These are phyloP conservation scores for Nothophaeocryptopus gaeumannii DNA, from an alignment of 2,329 filamentous ascomycete genomes.

Conservation along the genomic window DNA sequence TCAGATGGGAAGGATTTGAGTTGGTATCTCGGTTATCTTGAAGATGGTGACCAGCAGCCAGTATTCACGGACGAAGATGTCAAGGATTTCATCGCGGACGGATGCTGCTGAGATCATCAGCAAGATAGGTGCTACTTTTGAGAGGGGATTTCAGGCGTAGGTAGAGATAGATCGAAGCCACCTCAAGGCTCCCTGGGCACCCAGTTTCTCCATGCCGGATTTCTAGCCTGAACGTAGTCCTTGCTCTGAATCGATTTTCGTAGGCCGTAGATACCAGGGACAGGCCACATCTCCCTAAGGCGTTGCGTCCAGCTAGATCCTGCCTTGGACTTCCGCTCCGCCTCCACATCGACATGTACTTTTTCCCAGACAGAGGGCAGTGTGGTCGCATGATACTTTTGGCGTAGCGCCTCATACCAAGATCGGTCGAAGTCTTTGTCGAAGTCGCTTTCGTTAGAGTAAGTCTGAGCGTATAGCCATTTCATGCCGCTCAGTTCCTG, in stretches of 20 bases:
- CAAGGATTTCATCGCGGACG: too few species aligned
- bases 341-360: constrained; percentile 51
- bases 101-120: too few species aligned
- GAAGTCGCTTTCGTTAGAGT: constrained; percentile 66
- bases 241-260: constrained; percentile 23
- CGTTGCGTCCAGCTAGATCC: constrained; percentile 44
- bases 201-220: constrained; percentile 27
- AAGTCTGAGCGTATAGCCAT: constrained; percentile 68
- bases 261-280: constrained; percentile 22
- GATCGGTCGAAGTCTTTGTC: constrained; percentile 61
- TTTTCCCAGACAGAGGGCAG: constrained; percentile 67
- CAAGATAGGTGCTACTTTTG: too few species aligned
- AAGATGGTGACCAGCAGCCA: background rate
- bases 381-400: constrained; percentile 57
- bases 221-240: constrained; percentile 24
- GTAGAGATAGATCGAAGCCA: too few species aligned
- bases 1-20: constrained; percentile 2
- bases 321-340: constrained; percentile 43
- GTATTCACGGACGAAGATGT: background rate
- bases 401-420: constrained; percentile 58
- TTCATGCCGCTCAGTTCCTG: constrained; percentile 63
- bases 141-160: too few species aligned
- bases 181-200: constrained; percentile 14
- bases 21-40: constrained; percentile 4
- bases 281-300: constrained; percentile 35